Evolutionary conservation across 164 flowering plant species (phyloP).

Genomic region (Magnolia kwangsiensis): DNA sequence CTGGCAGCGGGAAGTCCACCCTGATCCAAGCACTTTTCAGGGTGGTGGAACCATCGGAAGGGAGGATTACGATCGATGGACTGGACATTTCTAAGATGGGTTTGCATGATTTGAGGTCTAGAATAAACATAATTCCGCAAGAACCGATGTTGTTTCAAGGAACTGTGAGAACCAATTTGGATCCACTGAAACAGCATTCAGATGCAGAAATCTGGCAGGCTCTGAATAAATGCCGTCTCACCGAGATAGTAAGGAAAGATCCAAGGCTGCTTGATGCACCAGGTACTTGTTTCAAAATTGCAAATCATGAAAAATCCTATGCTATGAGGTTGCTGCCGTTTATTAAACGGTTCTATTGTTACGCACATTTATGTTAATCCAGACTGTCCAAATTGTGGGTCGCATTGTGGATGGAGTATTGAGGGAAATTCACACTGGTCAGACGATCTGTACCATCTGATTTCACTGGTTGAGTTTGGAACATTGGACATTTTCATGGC

Average conservation of each 20-base stretch:
- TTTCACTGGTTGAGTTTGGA: too few species aligned
- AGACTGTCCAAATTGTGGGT: too few species aligned
- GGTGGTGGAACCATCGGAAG: conserved; percentile 64
- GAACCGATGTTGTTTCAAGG: conserved; percentile 84
- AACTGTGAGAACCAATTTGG: conserved; percentile 71
- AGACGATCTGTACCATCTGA: too few species aligned
- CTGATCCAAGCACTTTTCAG: conserved; percentile 82
- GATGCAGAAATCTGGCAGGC: conserved; percentile 76
- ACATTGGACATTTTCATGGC: too few species aligned
- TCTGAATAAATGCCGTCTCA: conserved; percentile 57
- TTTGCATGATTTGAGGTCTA: conserved; percentile 70
- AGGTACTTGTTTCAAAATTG: conserved; percentile 28
- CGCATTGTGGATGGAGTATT: too few species aligned
- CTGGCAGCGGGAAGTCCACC: conserved; percentile 94
- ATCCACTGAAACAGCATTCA: conserved; percentile 61
- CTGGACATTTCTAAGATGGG: conserved; percentile 58
- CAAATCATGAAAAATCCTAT: not conserved
- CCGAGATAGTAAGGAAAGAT: conserved; percentile 50
- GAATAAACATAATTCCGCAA: conserved; percentile 75
- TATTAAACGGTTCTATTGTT: too few species aligned
- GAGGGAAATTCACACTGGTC: too few species aligned
- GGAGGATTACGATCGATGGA: conserved; percentile 66
- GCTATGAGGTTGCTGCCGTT: not conserved
- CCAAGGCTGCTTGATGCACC: conserved; percentile 67
- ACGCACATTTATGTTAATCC: too few species aligned